Base-by-base conservation (phyloP, 345 rosid species). In the Lumnitzera racemosa region DNA sequence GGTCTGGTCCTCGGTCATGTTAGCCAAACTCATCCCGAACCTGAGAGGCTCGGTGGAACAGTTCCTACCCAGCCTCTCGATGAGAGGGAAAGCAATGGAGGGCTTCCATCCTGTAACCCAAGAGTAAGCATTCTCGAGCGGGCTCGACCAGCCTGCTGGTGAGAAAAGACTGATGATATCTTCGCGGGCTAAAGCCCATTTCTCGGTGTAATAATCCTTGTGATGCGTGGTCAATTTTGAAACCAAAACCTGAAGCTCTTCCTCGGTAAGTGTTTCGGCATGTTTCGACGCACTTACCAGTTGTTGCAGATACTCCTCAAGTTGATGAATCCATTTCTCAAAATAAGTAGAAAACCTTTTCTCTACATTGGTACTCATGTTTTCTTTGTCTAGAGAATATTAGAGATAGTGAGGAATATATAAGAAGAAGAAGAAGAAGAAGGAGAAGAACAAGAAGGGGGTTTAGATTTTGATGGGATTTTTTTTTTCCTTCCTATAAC, bases 31-130 rank as follows among this genome's bases (percentile, higher is more conserved):
- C 14, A 67, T 49, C 15, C 66, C 57, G 49, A 29, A 29, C 13
- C 77, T 67, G 9, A 62, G 67, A 15, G 46, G 59, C 47, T 69
- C 51, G 13, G 43, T 6, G 7, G 43, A 3, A 36, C 69, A 46
- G 29, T 13, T 59, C 58, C 54, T 72, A 66, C 76, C 61, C 57
- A 75, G 53, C 56, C 84, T 69, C 17, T 79, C 78, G 15, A 84
- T 47, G n/a, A 91, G 71, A 16, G 77, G 56, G 56, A 92, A 85
- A 14, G 68, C 70, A 24, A 56, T 64, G 1, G 91, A 80, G 0
- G 98, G 96, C 65, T 83, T 89, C 92, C 95, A 92, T 15, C 96
- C 98, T 15, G 94, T 85, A 43, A 87, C 1, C 96, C 96, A 92
- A 5, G 77, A 75, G 64, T 56, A 83, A 52, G 89, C 75, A 55